Conservation (phyloP, 2,329 filamentous ascomycete genomes). For the Xylaria sp. region DNA sequence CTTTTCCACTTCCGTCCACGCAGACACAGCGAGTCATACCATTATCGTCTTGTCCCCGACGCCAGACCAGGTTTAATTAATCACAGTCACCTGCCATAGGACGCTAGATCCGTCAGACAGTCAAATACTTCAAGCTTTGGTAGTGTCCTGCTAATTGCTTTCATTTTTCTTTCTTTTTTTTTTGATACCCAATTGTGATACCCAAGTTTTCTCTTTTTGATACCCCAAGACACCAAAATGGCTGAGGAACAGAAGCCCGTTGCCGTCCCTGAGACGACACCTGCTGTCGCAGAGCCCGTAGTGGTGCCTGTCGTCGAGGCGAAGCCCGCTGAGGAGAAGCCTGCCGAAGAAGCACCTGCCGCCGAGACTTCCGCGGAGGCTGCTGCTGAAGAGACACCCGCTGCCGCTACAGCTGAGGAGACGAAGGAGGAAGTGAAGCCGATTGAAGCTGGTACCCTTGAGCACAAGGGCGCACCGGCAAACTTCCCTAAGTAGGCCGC, state of each 20-base stretch:
- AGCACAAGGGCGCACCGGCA: constrained; percentile 89
- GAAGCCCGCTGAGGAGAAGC: constrained; percentile 43
- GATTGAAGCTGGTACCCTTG: constrained; percentile 83
- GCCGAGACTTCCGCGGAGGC: constrained; percentile 57
- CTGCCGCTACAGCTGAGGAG: constrained; percentile 54
- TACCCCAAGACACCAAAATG: constrained; percentile 63
- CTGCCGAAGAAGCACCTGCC: constrained; percentile 54
- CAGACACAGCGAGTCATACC: constrained; percentile 34
- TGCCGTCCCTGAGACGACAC: constrained; percentile 66
- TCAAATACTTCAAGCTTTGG: constrained; percentile 35
- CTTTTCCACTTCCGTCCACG: constrained; percentile 44
- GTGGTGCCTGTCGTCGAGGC: constrained; percentile 52
- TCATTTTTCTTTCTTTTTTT: constrained; percentile 57
- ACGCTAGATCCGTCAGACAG: constrained; percentile 34
- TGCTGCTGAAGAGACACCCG: constrained; percentile 53
- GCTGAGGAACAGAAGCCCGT: constrained; percentile 78
- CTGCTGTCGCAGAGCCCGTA: constrained; percentile 53
- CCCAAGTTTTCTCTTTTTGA: constrained; percentile 51
- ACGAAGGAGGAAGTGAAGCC: constrained; percentile 70
- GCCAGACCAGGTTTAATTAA: constrained; percentile 26
- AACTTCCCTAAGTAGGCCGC: constrained; percentile 85
- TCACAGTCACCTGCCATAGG: constrained; percentile 28
- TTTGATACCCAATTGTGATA: constrained; percentile 64
- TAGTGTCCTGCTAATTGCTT: constrained; percentile 38
- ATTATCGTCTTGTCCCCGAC: constrained; percentile 31